Conservation (phyloP, 352 stramenopile species). For the Globisporangium nagaii region DNA sequence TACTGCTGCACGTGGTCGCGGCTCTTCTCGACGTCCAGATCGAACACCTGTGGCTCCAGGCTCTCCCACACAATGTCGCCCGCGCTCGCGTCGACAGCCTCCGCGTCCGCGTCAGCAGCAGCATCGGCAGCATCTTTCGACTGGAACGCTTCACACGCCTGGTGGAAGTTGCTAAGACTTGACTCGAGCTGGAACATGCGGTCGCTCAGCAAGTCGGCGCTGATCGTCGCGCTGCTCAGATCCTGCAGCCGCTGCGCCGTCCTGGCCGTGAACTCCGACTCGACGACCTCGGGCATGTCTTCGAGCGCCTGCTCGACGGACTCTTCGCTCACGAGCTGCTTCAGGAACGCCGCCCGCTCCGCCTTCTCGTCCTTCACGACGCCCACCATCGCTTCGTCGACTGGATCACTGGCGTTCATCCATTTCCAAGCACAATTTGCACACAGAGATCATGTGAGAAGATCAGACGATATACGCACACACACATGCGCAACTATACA, state of each 20-base stretch:
- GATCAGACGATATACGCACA: conserved; percentile 8
- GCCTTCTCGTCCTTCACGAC: conserved; percentile 20
- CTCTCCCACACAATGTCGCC: conserved; percentile 65
- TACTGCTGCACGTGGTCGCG: conserved; percentile 76
- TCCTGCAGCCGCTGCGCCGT: conserved; percentile 54
- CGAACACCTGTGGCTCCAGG: conserved; percentile 77
- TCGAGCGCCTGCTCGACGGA: conserved; percentile 47
- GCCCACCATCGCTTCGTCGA: conserved; percentile 11
- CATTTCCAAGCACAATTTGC: not conserved
- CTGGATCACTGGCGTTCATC: conserved; percentile 20
- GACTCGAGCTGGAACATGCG: conserved; percentile 87
- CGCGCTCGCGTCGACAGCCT: conserved; percentile 15
- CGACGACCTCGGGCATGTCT: conserved; percentile 57
- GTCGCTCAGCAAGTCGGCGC: conserved; percentile 79
- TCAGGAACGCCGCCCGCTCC: conserved; percentile 22
- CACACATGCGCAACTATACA: too few relatives aligned
- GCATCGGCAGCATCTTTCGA: conserved; percentile 7
- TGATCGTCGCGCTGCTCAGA: conserved; percentile 77
- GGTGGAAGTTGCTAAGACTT: conserved; percentile 66
- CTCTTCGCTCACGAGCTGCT: conserved; percentile 30
- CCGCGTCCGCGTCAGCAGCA: conserved; percentile 14
- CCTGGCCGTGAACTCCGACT: conserved; percentile 41
- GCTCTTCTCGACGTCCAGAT: conserved; percentile 67
- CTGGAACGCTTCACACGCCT: conserved; percentile 47
- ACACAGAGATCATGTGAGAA: too few relatives aligned